Evolutionary conservation across 2,329 filamentous ascomycete genomes (phyloP).

Genomic region (Fusarium sp.): DNA sequence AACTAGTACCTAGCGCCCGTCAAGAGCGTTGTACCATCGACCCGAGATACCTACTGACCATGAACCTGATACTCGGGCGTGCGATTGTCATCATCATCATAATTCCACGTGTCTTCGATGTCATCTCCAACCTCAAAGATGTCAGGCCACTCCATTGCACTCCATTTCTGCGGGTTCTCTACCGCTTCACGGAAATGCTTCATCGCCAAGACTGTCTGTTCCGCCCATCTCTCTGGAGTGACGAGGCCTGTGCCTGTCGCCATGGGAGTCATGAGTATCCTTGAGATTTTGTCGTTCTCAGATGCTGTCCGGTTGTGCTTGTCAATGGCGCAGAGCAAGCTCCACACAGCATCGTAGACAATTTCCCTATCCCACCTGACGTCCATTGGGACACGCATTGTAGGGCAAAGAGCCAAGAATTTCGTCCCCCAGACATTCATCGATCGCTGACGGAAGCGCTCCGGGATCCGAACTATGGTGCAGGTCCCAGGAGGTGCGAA

Average conservation of each 20-base stretch:
- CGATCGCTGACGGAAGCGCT: constrained; percentile 45
- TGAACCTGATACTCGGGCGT: not conserved
- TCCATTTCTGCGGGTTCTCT: constrained; percentile 57
- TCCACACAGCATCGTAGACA: constrained; percentile 66
- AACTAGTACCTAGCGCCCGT: not conserved
- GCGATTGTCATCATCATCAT: not conserved
- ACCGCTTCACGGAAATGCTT: constrained; percentile 63
- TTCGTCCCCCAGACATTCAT: constrained; percentile 56
- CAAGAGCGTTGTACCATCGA: not conserved
- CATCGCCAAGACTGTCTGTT: constrained; percentile 61
- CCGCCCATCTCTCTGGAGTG: constrained; percentile 62
- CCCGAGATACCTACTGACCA: not conserved
- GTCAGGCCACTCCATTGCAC: constrained; percentile 51
- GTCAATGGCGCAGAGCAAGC: constrained; percentile 60
- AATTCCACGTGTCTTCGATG: not conserved
- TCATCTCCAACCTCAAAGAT: not conserved
- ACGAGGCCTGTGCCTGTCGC: constrained; percentile 61
- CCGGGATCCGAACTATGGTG: constrained; percentile 59
- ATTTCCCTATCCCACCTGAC: constrained; percentile 64
- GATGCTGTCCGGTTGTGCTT: constrained; percentile 55
- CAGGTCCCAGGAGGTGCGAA: constrained; percentile 64
- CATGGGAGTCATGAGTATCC: constrained; percentile 63
- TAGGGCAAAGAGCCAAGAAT: constrained; percentile 64
- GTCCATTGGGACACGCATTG: constrained; percentile 60
- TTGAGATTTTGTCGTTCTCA: constrained; percentile 50